Conservation (phyloP, 768 basidiomycete genomes). For the Tricholoma flavovirens region DNA sequence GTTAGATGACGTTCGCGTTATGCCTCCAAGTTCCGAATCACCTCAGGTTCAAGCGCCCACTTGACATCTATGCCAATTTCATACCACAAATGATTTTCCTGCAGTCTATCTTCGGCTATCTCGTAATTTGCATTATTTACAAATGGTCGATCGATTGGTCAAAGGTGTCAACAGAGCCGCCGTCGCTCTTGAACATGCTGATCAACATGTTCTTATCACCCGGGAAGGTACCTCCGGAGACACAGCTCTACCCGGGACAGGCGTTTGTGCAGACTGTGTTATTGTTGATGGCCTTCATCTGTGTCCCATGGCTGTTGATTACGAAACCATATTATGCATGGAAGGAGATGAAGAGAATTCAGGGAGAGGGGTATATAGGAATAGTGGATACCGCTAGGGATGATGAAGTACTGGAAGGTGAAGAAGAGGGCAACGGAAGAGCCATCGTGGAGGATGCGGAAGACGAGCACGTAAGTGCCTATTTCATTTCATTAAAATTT, state of each 20-base stretch:
- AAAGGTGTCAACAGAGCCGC: conserved; percentile 59
- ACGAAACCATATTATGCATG: conserved; percentile 88
- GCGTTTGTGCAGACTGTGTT: conserved; percentile 76
- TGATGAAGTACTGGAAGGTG: conserved; percentile 64
- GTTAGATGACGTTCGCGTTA: conserved; percentile 96
- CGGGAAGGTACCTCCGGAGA: conserved; percentile 62
- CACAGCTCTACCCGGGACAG: conserved; percentile 84
- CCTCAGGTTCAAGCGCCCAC: conserved; percentile 80
- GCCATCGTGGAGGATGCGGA: conserved; percentile 66
- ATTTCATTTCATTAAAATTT: conserved; percentile 12
- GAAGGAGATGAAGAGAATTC: conserved; percentile 83
- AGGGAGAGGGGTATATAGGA: conserved; percentile 80
- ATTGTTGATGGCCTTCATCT: conserved; percentile 71
- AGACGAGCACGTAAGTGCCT: conserved; percentile 65
- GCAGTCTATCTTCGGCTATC: conserved; percentile 96
- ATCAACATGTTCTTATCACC: conserved; percentile 95
- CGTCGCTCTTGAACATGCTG: conserved; percentile 91
- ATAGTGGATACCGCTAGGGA: conserved; percentile 50
- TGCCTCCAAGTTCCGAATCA: conserved; percentile 96
- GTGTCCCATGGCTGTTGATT: conserved; percentile 93
- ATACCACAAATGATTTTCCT: conserved; percentile 97
- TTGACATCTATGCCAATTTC: conserved; percentile 92
- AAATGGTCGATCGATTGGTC: conserved; percentile 97
- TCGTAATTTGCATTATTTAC: conserved; percentile 90
- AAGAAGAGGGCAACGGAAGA: conserved; percentile 76